Evolutionary conservation across 495 filamentous ascomycete genomes (phyloP), one percentile per base, ranked within the genome.

Genomic region (Tuber magnatum): DNA sequence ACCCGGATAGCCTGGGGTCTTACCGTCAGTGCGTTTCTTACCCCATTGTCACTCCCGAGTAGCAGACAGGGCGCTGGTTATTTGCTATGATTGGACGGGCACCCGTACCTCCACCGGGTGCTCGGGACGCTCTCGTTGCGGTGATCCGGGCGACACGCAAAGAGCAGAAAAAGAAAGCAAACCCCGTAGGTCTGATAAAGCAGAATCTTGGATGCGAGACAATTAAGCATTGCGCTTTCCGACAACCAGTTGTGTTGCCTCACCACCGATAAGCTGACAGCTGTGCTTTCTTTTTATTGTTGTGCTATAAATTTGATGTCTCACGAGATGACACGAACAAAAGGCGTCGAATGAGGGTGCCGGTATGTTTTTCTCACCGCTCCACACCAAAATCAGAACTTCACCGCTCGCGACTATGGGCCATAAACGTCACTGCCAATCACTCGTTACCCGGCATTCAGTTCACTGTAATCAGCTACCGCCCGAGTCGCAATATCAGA

Each of bases 171-270:
- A 16, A 61, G 35, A 65, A 65, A 65, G 56, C 56, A 65, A 61
- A 65, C 35, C 16, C 56, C 10, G 7, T 2, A 65, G 18, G 28
- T 65, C 56, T 65, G 28, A 65, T 65, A 7, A 32, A 18, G 56
- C 48, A 32, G 32, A 65, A 65, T 65, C 56, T 65, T 65, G 28
- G 56, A 65, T 65, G 56, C 56, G 56, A 65, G 56, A 65, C 18
- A 20, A 65, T 35, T 32, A 32, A 61, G 28, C 56, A 65, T 65
- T 4, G 56, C 35, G 56, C 56, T 61, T 28, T 24, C 24, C 39
- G 51, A 32, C 9, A 61, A 10, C 51, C 51, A 28, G 51, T 61
- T 10, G 46, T 65, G 56, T 35, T 16, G 56, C 56, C 56, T 32
- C 56, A 65, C 51, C 56, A 65, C 12, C 56, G 14, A 28, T 65